These are phyloP conservation scores for Sistotremastrum niveocremeum DNA, from an alignment of 768 basidiomycete genomes.

Conservation along the genomic window DNA sequence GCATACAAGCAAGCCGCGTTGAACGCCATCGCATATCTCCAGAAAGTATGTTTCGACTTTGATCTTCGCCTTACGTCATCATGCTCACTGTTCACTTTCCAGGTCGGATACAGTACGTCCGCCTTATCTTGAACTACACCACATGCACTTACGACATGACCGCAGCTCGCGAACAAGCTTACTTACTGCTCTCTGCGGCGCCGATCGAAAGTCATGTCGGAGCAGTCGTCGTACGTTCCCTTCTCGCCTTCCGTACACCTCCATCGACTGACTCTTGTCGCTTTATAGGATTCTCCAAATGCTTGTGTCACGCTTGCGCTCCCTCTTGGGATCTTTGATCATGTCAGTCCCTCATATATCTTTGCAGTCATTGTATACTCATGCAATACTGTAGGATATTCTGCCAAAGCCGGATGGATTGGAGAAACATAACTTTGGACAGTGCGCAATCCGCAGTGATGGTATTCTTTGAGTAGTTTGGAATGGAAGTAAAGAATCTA, in stretches of 20 bases:
- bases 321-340: constrained; percentile 67
- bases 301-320: constrained; percentile 64
- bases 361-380: not conserved
- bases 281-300: constrained; percentile 53
- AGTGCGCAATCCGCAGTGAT: constrained; percentile 55
- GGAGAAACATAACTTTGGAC: constrained; percentile 42
- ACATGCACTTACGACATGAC: not conserved
- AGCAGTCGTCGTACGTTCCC: constrained; percentile 46
- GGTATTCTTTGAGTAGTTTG: constrained; percentile 26
- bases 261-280: not conserved
- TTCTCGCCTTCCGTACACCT: not conserved
- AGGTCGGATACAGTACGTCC: constrained; percentile 60
- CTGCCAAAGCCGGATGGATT: constrained; percentile 51
- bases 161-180: constrained; percentile 64
- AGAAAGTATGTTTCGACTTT: constrained; percentile 30
- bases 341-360: constrained; percentile 34
- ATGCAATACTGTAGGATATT: constrained; percentile 44
- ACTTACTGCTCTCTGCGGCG: constrained; percentile 54
- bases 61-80: not conserved
- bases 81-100: not conserved
- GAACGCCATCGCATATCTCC: constrained; percentile 60
- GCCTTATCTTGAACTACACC: not conserved
- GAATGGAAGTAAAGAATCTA: not conserved
- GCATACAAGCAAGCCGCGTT: constrained; percentile 73
- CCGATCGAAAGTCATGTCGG: constrained; percentile 59